phyloP scores from a whole-genome alignment of 257 asterid species.

The Thymus mandschuricus region DNA sequence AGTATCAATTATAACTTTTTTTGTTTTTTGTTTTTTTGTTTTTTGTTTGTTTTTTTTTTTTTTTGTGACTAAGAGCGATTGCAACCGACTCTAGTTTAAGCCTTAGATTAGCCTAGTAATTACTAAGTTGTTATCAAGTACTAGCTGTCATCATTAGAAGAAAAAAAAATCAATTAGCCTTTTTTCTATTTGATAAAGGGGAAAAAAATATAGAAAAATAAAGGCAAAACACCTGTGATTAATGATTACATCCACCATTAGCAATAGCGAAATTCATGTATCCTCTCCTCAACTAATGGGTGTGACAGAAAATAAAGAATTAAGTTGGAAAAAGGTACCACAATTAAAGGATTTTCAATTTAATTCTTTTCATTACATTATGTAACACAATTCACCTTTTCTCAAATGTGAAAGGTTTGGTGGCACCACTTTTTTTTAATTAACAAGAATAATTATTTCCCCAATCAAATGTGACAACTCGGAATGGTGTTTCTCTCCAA shows the following conservation, averaged over 20 bases:
- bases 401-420: conserved; percentile 29
- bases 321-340: conserved; percentile 29
- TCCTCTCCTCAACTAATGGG: conserved; percentile 9
- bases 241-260: conserved; percentile 54
- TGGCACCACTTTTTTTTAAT: conserved; percentile 23
- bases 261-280: conserved; percentile 32
- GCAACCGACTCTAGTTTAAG: no score
- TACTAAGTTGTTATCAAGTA: conserved; percentile 4
- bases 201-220: neutral
- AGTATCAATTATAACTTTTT: no score
- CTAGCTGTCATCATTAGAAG: conserved; percentile 34
- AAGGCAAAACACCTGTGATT: conserved; percentile 37
- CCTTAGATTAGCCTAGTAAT: neutral
- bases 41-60: no score
- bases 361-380: conserved; percentile 32
- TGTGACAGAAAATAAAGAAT: conserved; percentile 12
- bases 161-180: conserved; percentile 8
- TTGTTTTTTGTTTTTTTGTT: no score
- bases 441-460: neutral
- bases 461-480: conserved; percentile 26
- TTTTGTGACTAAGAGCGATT: neutral
- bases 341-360: conserved; percentile 42
- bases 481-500: conserved; percentile 16
- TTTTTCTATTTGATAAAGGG: conserved; percentile 1
- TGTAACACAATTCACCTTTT: conserved; percentile 36